Base-by-base conservation (phyloP, 2,329 filamentous ascomycete species). In the Beauveria medogensis region DNA sequence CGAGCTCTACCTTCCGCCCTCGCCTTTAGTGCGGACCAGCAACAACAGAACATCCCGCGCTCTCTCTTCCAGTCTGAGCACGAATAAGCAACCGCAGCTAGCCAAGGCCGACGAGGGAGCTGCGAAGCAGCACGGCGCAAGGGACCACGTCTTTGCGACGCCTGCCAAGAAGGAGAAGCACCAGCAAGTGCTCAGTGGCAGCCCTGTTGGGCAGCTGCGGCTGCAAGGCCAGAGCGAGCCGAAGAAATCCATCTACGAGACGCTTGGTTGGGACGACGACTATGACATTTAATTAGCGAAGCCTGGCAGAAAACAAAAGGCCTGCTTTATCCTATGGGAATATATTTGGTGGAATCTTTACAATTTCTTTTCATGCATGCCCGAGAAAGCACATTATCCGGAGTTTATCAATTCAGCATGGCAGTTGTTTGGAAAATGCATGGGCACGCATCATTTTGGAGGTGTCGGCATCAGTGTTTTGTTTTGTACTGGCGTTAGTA, bases 191-290 rank as follows among this genome's bases (percentile, higher is more conserved):
- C 37, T 64, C 22, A 59, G 59, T 3, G 64, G 60, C 18, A 67
- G 65, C 30, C 57, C 60, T 28, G 59, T 61, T 7, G 55, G 63
- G 34, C 62, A 62, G 57, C 55, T 62, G 12, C 60, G 63, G 63
- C 65, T 34, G 37, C 43, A 51, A 37, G 52, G 9, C 20, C 28
- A 46, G 34, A 30, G 16, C 18, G 24, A 65, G 55, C 73, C 68
- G 62, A 63, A 72, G 63, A 63, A 72, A 64, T 80, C 79, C 12
- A 80, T 85, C 56, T 86, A 81, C 65, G 75, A 82, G 66, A 74
- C 73, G 64, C 69, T 85, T 47, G 82, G 83, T 51, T 86, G 83
- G 83, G 81, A 84, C 67, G 77, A 83, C 62, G 81, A 84, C 63
- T 73, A 78, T 68, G 79, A 83, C 68, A 75, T 78, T 69, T 69